Evolutionary conservation across 495 filamentous ascomycete species (phyloP).

Genomic region (Symbiotaphrina buchneri): DNA sequence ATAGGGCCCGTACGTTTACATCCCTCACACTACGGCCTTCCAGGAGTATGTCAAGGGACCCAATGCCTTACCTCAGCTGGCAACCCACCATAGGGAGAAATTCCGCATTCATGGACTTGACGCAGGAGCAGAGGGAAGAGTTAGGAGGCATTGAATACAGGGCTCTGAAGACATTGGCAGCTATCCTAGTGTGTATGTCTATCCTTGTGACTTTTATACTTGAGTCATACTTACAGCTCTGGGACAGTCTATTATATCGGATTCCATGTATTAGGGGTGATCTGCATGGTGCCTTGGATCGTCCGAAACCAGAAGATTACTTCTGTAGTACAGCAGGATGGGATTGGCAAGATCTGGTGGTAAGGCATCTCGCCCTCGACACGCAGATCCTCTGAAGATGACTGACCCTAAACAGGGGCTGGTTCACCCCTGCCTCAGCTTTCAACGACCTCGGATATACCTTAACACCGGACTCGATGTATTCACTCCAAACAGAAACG

Average conservation of each 20-base stretch:
- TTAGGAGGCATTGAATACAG: constrained; percentile 89
- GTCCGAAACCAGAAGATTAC: constrained; percentile 34
- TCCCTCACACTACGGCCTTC: constrained; percentile 8
- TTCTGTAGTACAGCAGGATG: constrained; percentile 30
- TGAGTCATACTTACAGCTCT: neutral
- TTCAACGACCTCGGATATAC: constrained; percentile 75
- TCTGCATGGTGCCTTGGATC: constrained; percentile 65
- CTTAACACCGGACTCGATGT: constrained; percentile 81
- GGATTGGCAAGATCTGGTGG: constrained; percentile 64
- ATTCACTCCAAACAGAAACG: constrained; percentile 54
- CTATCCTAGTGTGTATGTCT: constrained; percentile 36
- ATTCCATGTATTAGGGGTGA: constrained; percentile 51
- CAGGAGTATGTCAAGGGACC: constrained; percentile 22
- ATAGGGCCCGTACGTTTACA: constrained; percentile 1
- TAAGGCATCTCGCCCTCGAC: constrained; percentile 11
- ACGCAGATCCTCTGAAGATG: neutral
- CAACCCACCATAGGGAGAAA: constrained; percentile 81
- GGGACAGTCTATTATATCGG: constrained; percentile 43
- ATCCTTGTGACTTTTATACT: neutral
- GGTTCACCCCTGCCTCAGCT: constrained; percentile 64
- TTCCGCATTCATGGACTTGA: constrained; percentile 72
- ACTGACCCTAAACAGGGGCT: constrained; percentile 20
- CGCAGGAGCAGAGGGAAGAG: constrained; percentile 78
- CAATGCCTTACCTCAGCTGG: constrained; percentile 78
- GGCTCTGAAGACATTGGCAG: constrained; percentile 61